These are phyloP conservation scores for Salix udensis DNA, from an alignment of 345 rosid species.

Conservation along the genomic window DNA sequence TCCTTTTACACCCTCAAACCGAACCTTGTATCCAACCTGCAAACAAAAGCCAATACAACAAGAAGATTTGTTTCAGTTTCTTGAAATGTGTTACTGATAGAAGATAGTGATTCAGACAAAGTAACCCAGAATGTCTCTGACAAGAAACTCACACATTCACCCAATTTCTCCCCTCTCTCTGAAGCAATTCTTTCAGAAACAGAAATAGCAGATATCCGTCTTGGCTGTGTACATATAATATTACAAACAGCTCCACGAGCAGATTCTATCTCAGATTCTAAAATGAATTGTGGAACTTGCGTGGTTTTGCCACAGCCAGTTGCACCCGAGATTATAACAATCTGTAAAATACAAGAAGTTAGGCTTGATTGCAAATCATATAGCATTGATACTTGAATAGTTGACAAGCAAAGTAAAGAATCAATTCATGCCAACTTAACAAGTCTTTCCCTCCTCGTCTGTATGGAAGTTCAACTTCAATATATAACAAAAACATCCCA, in stretches of 20 bases:
- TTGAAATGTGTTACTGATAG: conserved; percentile 1
- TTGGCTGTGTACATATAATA: conserved; percentile 92
- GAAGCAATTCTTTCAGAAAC: conserved; percentile 93
- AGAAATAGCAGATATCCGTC: conserved; percentile 88
- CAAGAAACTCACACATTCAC: conserved; percentile 76
- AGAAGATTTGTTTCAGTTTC: conserved; percentile 11
- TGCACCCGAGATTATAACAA: conserved; percentile 83
- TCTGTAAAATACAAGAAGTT: conserved; percentile 42
- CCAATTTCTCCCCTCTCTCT: conserved; percentile 92
- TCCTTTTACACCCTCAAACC: conserved; percentile 87
- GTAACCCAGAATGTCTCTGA: conserved; percentile 8
- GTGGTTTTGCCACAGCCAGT: conserved; percentile 99
- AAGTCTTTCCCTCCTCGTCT: no score
- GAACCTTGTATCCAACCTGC: conserved; percentile 93
- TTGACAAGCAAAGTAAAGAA: not conserved
- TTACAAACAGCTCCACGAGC: conserved; percentile 69
- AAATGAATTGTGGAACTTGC: conserved; percentile 88
- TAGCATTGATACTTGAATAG: not conserved
- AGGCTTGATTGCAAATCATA: not conserved
- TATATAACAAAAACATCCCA: not conserved
- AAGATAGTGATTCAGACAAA: conserved; percentile 13
- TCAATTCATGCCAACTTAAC: not conserved
- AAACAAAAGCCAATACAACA: conserved; percentile 10
- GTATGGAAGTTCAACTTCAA: no score
- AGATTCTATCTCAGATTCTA: conserved; percentile 73